Evolutionary conservation across 352 stramenopile species (phyloP), one percentile per base, ranked within the genome.

Genomic region (Phytopythium mirpurense): DNA sequence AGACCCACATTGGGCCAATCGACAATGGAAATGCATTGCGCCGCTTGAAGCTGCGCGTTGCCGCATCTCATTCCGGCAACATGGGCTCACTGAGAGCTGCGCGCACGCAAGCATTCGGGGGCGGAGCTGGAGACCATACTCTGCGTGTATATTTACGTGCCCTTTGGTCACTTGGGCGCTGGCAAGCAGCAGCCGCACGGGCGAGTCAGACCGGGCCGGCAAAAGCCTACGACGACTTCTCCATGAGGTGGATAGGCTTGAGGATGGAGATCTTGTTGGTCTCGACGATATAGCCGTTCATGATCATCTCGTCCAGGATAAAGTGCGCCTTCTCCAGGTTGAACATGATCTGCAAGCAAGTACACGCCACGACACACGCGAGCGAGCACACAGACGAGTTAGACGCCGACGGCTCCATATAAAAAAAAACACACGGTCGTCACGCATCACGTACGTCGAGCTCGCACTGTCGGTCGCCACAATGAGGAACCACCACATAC

Each of bases 251-350:
- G 63, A 99, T 97, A 11, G 96, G 96, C 72, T 98, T 98, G 51
- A 99, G 80, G 58, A 99, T 96, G 62, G 98, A 99, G 41, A 95
- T 83, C 65, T 99, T 99, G 80, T 99, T 99, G 23, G 96, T 98
- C 68, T 99, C 97, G 47, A 99, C 96, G 57, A 99, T 97, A 66
- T 95, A 97, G 29, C 97, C 97, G 83, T 99, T 99, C 84, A 98
- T 98, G 50, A 99, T 91, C 96, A 99, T 99, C 68, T 97, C 87
- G 65, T 96, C 86, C 46, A 94, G 58, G 48, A 96, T 93, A 57
- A 95, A 96, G 61, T 96, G 86, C 41, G 86, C 86, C 60, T 95
- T 96, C 61, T 96, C 86, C 54, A 96, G 64, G 63, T 96, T 96
- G 60, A 96, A 95, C 86, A 96, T 96, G 67, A 96, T 92, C 85